Evolutionary conservation across 768 basidiomycete species (phyloP).

Genomic region (Rhizopogon roseolus): DNA sequence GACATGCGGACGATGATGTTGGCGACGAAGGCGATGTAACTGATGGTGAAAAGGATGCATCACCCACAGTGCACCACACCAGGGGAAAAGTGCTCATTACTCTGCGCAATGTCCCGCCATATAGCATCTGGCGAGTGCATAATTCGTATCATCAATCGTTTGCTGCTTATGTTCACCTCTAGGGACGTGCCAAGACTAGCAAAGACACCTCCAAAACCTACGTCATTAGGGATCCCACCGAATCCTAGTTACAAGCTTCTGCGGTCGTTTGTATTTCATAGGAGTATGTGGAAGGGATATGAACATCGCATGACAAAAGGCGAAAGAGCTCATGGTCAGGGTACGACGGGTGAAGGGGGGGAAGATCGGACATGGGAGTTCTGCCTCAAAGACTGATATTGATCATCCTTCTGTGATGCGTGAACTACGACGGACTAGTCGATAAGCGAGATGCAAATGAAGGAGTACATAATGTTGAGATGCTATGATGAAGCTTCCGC

Average conservation of each 20-base stretch:
- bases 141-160: conserved; percentile 4
- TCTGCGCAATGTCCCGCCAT: conserved; percentile 80
- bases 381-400: conserved; percentile 35
- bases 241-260: conserved; percentile 68
- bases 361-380: conserved; percentile 92
- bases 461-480: not conserved
- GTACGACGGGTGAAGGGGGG: conserved; percentile 66
- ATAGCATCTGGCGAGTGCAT: conserved; percentile 70
- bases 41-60: conserved; percentile 7
- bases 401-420: not conserved
- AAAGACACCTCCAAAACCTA: conserved; percentile 61
- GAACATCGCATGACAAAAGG: conserved; percentile 95
- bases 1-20: conserved; percentile 27
- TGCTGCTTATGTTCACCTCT: conserved; percentile 1
- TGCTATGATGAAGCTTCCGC: conserved; percentile 17
- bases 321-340: conserved; percentile 59
- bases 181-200: conserved; percentile 80
- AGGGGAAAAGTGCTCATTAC: conserved; percentile 85
- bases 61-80: conserved; percentile 1
- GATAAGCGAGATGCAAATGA: not conserved
- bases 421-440: conserved; percentile 6
- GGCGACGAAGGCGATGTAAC: conserved; percentile 41
- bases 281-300: conserved; percentile 74
- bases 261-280: conserved; percentile 77
- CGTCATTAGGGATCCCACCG: conserved; percentile 36